Conservation (phyloP, 2,329 filamentous ascomycete species). For the Metarhizium sp. region DNA sequence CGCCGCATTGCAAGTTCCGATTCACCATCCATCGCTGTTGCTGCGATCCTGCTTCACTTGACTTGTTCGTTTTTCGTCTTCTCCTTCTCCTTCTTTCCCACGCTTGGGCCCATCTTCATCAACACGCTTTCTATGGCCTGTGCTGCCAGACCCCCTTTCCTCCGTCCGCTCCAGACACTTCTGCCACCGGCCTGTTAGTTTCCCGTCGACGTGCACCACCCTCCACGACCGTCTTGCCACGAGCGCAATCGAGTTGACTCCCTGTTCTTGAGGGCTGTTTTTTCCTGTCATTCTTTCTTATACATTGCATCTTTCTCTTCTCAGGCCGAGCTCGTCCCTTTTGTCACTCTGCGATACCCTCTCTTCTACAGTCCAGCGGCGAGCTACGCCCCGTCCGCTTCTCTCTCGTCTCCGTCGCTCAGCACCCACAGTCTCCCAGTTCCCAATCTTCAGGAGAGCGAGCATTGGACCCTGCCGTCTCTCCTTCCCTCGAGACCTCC, state of each 20-base stretch:
- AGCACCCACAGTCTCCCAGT: neutral
- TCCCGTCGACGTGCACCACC: neutral
- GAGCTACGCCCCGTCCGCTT: neutral
- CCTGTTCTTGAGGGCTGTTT: neutral
- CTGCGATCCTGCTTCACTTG: too few species aligned
- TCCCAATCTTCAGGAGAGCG: neutral
- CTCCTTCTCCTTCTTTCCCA: neutral
- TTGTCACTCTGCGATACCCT: slow-evolving; percentile 4
- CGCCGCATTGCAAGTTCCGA: too few species aligned
- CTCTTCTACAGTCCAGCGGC: neutral
- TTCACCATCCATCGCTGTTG: neutral
- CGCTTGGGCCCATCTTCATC: neutral
- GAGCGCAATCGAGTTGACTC: neutral
- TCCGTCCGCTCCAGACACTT: neutral
- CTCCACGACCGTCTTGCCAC: slow-evolving; percentile 1
- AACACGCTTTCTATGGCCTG: neutral
- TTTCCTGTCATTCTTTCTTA: neutral
- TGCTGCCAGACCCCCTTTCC: neutral
- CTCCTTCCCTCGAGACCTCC: neutral
- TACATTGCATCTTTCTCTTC: neutral
- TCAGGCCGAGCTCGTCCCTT: neutral
- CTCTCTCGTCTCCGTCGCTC: slow-evolving; percentile 2
- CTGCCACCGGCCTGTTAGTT: neutral
- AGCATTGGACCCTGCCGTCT: neutral
- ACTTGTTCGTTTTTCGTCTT: neutral